phyloP scores from a whole-genome alignment of 331 rosid genomes.

The Saraca asoca region DNA sequence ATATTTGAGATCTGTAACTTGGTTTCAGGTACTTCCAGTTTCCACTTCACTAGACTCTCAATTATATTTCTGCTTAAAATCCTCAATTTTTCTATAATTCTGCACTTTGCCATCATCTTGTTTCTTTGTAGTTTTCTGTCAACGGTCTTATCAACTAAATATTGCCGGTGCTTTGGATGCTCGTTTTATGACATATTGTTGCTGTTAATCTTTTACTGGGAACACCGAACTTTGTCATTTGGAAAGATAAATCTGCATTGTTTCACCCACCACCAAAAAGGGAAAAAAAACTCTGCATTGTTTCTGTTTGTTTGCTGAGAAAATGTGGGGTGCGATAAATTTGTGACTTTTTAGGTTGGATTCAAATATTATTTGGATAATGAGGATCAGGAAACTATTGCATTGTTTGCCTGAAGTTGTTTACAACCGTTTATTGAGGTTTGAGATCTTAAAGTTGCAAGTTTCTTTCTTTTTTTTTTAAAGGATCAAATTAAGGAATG shows the following conservation, averaged over 20 bases:
- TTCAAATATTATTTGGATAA: conserved; percentile 5
- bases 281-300: conserved; percentile 28
- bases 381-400: conserved; percentile 22
- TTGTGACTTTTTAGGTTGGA: conserved; percentile 5
- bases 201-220: conserved; percentile 27
- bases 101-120: conserved; percentile 13
- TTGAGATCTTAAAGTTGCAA: conserved; percentile 35
- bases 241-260: conserved; percentile 20
- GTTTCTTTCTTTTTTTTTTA: conserved; percentile 6
- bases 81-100: background rate
- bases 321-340: conserved; percentile 22
- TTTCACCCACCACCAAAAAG: background rate
- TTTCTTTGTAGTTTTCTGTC: background rate
- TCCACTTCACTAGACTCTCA: conserved; percentile 31
- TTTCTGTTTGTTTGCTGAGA: conserved; percentile 28
- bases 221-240: background rate
- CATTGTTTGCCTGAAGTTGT: conserved; percentile 8
- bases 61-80: background rate
- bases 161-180: conserved; percentile 4
- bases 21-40: conserved; percentile 49
- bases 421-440: conserved; percentile 26
- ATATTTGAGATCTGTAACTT: conserved; percentile 66
- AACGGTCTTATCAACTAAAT: background rate
- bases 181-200: conserved; percentile 29
- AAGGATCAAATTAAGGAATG: conserved; percentile 67